These are phyloP conservation scores for Dendrobium nobile DNA, from an alignment of 106 monocot species.

Conservation along the genomic window DNA sequence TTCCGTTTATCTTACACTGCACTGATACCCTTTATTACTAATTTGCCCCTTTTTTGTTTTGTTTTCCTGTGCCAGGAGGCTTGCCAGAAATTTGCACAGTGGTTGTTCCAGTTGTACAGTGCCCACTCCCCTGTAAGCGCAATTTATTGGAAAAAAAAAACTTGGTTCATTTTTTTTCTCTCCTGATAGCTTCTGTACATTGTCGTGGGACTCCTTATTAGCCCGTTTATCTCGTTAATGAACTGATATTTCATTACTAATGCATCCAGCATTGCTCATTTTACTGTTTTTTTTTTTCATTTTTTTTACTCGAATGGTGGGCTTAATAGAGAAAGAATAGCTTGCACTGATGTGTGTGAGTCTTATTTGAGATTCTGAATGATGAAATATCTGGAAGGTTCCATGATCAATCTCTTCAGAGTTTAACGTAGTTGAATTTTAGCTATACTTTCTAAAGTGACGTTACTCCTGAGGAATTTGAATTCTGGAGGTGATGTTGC, in stretches of 20 bases:
- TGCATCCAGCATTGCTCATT: not conserved
- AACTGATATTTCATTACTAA: not conserved
- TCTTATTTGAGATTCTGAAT: too few relatives aligned
- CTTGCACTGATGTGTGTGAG: too few relatives aligned
- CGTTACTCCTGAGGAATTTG: too few relatives aligned
- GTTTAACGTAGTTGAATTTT: too few relatives aligned
- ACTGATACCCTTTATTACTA: not conserved
- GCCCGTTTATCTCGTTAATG: not conserved
- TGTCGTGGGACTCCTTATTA: not conserved
- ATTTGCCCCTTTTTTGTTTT: not conserved
- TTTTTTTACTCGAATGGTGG: too few relatives aligned
- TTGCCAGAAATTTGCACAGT: constrained; percentile 2
- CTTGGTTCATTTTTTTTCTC: not conserved
- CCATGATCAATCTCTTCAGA: too few relatives aligned
- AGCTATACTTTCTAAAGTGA: too few relatives aligned
- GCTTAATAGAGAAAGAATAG: too few relatives aligned
- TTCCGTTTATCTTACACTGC: not conserved
- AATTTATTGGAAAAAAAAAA: constrained; percentile 5
- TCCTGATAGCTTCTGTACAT: not conserved
- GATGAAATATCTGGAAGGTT: too few relatives aligned
- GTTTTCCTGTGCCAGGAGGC: not conserved
- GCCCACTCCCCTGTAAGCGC: constrained; percentile 4
- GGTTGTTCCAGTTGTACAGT: constrained; percentile 1
- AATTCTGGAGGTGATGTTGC: too few relatives aligned
- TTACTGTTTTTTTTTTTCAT: not conserved